Evolutionary conservation across 192 early-diverging fungal species (phyloP).

Genomic region (Rhizophagus clarus): DNA sequence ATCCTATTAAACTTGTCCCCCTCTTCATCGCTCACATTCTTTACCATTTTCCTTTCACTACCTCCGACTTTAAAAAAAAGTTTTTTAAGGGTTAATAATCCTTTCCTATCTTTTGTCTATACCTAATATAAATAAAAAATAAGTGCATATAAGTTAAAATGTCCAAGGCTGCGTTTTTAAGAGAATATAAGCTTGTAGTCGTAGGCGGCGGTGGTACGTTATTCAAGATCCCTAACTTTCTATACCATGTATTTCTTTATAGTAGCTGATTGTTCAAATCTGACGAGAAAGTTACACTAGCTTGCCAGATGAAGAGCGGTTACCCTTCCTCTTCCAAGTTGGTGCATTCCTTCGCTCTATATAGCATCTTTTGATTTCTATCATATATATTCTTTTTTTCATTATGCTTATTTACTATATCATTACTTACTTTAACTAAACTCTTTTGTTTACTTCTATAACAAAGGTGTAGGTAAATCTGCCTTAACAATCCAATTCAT

Average conservation of each 20-base stretch:
- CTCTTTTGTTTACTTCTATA: neutral
- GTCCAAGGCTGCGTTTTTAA: conserved; percentile 41
- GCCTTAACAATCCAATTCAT: conserved; percentile 84
- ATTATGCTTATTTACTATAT: neutral
- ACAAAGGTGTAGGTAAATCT: conserved; percentile 72
- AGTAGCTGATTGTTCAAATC: neutral
- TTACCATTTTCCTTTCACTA: neutral
- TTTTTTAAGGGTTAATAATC: neutral
- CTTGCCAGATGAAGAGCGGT: neutral
- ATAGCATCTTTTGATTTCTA: neutral
- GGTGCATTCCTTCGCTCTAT: neutral
- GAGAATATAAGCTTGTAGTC: conserved; percentile 77
- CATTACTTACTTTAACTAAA: neutral
- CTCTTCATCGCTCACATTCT: neutral
- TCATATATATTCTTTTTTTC: neutral
- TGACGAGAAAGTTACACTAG: neutral
- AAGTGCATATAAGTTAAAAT: conserved; percentile 27
- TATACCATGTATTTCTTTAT: neutral
- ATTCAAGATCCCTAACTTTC: neutral
- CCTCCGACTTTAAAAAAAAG: neutral
- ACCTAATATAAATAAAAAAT: neutral
- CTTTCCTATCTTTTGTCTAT: neutral
- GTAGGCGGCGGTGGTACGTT: conserved; percentile 78
- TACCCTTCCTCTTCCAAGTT: neutral
- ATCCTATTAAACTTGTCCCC: too few relatives aligned